These are phyloP conservation scores for Tephrocybe sp. DNA, from an alignment of 768 basidiomycete species.

Conservation along the genomic window DNA sequence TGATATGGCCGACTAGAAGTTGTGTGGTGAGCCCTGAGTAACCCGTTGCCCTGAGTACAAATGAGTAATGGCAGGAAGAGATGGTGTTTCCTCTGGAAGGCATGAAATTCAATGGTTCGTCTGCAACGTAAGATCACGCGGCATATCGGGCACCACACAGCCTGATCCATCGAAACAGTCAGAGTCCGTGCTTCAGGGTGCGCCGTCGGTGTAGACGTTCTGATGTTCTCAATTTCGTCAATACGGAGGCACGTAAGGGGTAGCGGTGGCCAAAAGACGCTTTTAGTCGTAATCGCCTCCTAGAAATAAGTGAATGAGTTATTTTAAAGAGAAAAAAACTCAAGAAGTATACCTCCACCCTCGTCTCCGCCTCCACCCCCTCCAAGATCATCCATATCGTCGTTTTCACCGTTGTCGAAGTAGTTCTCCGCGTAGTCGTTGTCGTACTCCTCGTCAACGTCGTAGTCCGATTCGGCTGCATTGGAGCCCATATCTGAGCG, in stretches of 20 bases:
- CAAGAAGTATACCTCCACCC: constrained; percentile 45
- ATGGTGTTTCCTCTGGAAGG: too few relatives aligned
- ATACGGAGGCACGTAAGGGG: neutral
- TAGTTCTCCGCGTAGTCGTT: constrained; percentile 91
- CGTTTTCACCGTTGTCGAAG: constrained; percentile 87
- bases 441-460: constrained; percentile 89
- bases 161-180: too few relatives aligned
- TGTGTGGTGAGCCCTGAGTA: too few relatives aligned
- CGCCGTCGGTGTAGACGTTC: too few relatives aligned
- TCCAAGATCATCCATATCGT: constrained; percentile 77
- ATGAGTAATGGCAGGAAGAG: too few relatives aligned
- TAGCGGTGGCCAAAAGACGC: neutral
- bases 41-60: too few relatives aligned
- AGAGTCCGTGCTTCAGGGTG: too few relatives aligned
- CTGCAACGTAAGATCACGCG: too few relatives aligned
- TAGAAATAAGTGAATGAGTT: neutral
- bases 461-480: constrained; percentile 70
- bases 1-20: too few relatives aligned
- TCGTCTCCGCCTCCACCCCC: constrained; percentile 70
- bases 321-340: neutral
- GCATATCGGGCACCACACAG: too few relatives aligned
- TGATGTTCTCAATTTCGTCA: too few relatives aligned
- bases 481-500: constrained; percentile 69
- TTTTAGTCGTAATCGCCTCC: constrained; percentile 15
- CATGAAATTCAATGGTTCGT: too few relatives aligned